These are phyloP conservation scores for Capronia coronata DNA, from an alignment of 2,329 filamentous ascomycete species.

Conservation along the genomic window DNA sequence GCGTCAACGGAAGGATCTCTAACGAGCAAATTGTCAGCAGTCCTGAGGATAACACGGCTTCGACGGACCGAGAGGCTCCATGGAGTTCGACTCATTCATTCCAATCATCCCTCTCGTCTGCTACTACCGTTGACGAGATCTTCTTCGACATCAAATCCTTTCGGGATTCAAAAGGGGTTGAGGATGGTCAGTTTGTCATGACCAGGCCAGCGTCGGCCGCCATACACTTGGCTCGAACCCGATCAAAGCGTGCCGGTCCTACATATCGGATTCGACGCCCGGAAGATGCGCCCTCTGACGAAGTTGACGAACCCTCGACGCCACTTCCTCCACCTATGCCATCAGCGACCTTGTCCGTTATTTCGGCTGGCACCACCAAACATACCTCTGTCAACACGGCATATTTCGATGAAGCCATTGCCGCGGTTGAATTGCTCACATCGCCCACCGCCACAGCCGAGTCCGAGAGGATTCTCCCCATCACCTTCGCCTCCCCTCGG, in stretches of 20 bases:
- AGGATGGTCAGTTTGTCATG: conserved; percentile 28
- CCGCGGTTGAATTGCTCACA: conserved; percentile 25
- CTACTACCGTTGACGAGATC: conserved; percentile 25
- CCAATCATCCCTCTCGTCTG: conserved; percentile 23
- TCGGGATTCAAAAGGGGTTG: conserved; percentile 25
- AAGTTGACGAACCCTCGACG: neutral
- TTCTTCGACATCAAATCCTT: conserved; percentile 29
- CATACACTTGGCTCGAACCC: conserved; percentile 25
- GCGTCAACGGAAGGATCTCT: neutral
- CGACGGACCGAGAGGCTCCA: conserved; percentile 16
- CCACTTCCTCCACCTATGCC: conserved; percentile 2
- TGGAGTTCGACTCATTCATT: conserved; percentile 23
- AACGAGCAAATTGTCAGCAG: conserved; percentile 13
- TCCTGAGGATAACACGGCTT: conserved; percentile 24
- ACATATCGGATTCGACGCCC: conserved; percentile 8
- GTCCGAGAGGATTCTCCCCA: conserved; percentile 3
- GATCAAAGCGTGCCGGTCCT: conserved; percentile 13
- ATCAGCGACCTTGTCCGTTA: conserved; percentile 1
- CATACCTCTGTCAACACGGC: conserved; percentile 24
- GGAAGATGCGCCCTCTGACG: conserved; percentile 1
- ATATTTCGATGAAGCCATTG: conserved; percentile 28
- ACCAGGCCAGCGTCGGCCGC: conserved; percentile 25
- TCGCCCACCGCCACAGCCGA: conserved; percentile 5
- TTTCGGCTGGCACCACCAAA: conserved; percentile 17
- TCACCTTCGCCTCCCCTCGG: conserved; percentile 2